Evolutionary conservation across 495 filamentous ascomycete species (phyloP).

Genomic region (Cercophora sp.): DNA sequence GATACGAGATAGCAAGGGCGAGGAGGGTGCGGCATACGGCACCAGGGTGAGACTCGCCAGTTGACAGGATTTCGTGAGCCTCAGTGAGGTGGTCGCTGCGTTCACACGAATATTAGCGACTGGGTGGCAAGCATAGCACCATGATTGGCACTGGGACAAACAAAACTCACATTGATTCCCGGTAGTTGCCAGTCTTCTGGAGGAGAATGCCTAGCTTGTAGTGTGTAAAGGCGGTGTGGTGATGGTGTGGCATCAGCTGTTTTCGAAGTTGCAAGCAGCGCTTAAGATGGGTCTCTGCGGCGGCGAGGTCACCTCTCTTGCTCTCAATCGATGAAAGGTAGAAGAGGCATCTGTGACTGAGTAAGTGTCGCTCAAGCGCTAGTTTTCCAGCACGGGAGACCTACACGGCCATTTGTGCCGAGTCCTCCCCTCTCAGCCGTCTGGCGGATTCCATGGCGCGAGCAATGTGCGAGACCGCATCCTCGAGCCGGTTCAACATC

Average conservation of each 20-base stretch:
- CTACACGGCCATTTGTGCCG: not conserved
- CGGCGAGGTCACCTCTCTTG: not conserved
- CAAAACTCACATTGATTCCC: not conserved
- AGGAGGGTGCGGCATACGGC: not conserved
- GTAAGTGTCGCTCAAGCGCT: no score
- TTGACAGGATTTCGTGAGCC: not conserved
- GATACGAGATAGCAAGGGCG: not conserved
- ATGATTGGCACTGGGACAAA: not conserved
- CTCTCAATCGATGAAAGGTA: not conserved
- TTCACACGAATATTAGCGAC: no score
- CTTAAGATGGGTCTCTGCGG: not conserved
- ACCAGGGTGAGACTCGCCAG: not conserved
- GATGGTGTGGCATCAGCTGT: not conserved
- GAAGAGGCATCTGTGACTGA: not conserved
- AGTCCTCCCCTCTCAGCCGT: not conserved
- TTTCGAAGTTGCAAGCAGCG: not conserved
- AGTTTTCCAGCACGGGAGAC: not conserved
- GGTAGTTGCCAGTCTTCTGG: not conserved
- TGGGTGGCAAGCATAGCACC: not conserved
- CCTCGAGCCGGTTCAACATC: not conserved
- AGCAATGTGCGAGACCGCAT: not conserved
- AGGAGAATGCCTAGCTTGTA: not conserved
- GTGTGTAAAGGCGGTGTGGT: not conserved
- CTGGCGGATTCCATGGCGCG: not conserved
- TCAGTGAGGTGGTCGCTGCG: not conserved